A percentile compares a stretch with the other conserved stretches of the same genome.
Evolutionary conservation across 2,329 filamentous ascomycete genomes (phyloP).

Genomic region (Colletotrichum simmondsii): DNA sequence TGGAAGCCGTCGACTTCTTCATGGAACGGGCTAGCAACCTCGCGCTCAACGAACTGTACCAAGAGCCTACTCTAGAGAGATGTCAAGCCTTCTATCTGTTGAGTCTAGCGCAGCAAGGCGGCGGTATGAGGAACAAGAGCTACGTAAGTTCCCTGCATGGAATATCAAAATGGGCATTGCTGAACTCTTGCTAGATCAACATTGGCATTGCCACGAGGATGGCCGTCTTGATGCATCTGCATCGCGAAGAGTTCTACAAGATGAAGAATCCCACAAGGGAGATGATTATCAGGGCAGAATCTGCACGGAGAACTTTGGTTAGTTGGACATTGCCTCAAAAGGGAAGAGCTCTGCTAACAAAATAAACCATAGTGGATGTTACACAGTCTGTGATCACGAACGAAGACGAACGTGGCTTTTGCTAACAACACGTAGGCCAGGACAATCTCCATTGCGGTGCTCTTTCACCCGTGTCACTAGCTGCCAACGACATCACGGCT

Average conservation of each 20-base stretch:
- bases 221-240: constrained; percentile 65
- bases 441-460: constrained; percentile 67
- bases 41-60: constrained; percentile 62
- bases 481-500: constrained; percentile 64
- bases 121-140: constrained; percentile 62
- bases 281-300: constrained; percentile 61
- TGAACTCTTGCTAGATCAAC: constrained; percentile 56
- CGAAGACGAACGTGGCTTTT: too few relatives aligned
- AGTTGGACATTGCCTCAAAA: constrained; percentile 37
- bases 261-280: constrained; percentile 53
- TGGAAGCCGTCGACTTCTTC: constrained; percentile 63
- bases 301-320: constrained; percentile 67
- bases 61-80: constrained; percentile 62
- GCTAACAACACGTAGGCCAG: constrained; percentile 49
- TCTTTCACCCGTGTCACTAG: constrained; percentile 60
- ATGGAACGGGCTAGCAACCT: constrained; percentile 61
- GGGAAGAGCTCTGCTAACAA: constrained; percentile 11
- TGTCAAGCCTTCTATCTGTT: constrained; percentile 70
- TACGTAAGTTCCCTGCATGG: constrained; percentile 53
- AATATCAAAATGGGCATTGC: constrained; percentile 9
- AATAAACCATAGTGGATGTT: constrained; percentile 62
- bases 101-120: constrained; percentile 69
- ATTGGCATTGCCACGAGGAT: constrained; percentile 67
- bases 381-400: constrained; percentile 52
- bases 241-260: constrained; percentile 66